Base-by-base conservation (phyloP, 257 asterid species). In the Coffea eugenioides region DNA sequence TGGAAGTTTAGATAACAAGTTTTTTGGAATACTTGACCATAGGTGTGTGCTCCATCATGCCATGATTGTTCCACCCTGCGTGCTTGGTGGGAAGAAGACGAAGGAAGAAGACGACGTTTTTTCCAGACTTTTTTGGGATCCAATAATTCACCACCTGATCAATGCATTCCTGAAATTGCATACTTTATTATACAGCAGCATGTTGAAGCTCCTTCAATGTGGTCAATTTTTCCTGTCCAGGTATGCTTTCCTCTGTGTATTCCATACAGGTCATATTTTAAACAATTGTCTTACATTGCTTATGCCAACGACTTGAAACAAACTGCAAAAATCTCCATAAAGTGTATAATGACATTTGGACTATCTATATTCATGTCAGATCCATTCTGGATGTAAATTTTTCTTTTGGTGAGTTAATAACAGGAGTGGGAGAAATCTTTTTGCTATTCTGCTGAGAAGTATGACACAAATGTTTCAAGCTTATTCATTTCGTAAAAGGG, bases 81-180 rank as follows among this genome's bases (percentile, higher is more conserved):
- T 64, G 99, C 97, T 54, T 95, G 99, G 99, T 95, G 99, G 99
- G 98, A 95, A 89, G 99, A 95, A 88, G 97, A 95, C 67, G 98
- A 89, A 74, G 98, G 90, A 67, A 88, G 97, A 75, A 89, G 98
- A 72, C 82, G 81, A 41, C 85, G 89, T 62, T 95, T 69, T 79
- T 91, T 90, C 88, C 83, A 88, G 83, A 77, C 87, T 3, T 90
- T 94, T 76, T 85, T 93, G 82, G 97, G 97, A n/a, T 85, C 96
- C 8, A 91, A 92, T 77, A 43, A 76, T 81, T 85, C 89, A 75
- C 97, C 97, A 65, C 97, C 99, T 6, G 97, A 90, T 65, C 82
- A 78, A n/a, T 95, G 98, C 87, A 88, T 92, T 81, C 97, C 98
- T 66, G 98, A 95, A 79, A 85, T 95, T 56, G 88, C 85, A 12